Percentiles rank a stretch among this genome's conserved stretches.
These are phyloP conservation scores for Tephrocybe rancida DNA, from an alignment of 768 basidiomycete genomes.

Conservation along the genomic window DNA sequence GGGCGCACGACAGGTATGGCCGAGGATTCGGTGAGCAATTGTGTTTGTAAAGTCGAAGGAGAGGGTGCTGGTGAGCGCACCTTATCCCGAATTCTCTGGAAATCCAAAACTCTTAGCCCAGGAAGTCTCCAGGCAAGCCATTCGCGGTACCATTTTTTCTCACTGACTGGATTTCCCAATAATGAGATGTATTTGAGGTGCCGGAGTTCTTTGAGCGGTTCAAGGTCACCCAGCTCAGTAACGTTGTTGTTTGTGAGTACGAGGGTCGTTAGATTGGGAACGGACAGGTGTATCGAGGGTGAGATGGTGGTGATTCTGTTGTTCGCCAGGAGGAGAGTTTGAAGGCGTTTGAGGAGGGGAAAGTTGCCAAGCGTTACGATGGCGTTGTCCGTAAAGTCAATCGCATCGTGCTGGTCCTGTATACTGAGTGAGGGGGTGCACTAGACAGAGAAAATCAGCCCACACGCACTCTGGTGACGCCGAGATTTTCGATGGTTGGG, in stretches of 20 bases:
- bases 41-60: slow-evolving; percentile 25
- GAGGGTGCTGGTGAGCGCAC: slow-evolving; percentile 59
- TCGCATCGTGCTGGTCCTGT: slow-evolving; percentile 91
- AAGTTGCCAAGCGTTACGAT: slow-evolving; percentile 82
- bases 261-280: slow-evolving; percentile 82
- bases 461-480: slow-evolving; percentile 77
- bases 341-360: slow-evolving; percentile 82
- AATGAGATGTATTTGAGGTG: slow-evolving; percentile 76
- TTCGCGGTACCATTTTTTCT: slow-evolving; percentile 96
- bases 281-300: slow-evolving; percentile 77
- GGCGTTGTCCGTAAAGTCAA: slow-evolving; percentile 93
- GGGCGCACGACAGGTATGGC: slow-evolving; percentile 18
- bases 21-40: slow-evolving; percentile 22
- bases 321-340: slow-evolving; percentile 85
- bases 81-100: slow-evolving; percentile 93
- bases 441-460: slow-evolving; percentile 18
- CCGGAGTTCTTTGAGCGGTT: slow-evolving; percentile 76
- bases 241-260: slow-evolving; percentile 85
- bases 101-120: slow-evolving; percentile 90
- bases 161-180: slow-evolving; percentile 81
- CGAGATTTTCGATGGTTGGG: slow-evolving; percentile 94
- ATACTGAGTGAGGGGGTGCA: slow-evolving; percentile 10
- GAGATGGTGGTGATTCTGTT: slow-evolving; percentile 88
- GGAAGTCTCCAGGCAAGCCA: slow-evolving; percentile 92
- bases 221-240: slow-evolving; percentile 80